Base-by-base conservation (phyloP, 371 early-diverging fungal species). In the Mortierella sp. region DNA sequence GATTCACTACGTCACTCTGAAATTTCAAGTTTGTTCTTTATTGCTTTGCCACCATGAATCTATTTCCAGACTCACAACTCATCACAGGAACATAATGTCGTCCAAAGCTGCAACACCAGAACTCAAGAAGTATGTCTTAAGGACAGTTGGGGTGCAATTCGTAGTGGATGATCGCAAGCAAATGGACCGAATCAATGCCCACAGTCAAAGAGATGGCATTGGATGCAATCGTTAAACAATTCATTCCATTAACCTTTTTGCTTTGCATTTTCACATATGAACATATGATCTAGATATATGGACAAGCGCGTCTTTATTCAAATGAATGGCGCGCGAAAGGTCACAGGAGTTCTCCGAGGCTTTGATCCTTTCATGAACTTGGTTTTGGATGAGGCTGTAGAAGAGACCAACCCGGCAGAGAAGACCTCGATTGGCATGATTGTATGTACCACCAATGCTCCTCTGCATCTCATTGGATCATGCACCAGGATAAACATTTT, bases 331-430 rank as follows among this genome's bases (percentile, higher is more conserved):
- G 91, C 92, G 83, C 91, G 99, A 68, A 91, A 92, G 84, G 96
- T 99, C 26, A 91, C 92, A 49, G 99, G 98, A 59, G 88, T 97
- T 47, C 92, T 99, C 78, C 94, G 98, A 62, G 99, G 99, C 26
- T 99, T 90, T 77, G 99, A 99, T 84, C 96, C 99, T n/a, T 99
- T 98, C 86, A 96, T 98, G 98, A 99, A 99, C 88, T 84, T 99
- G 76, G 98, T 98, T 22, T 84, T 99, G 83, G 98, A 97, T 71
- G 97, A 97, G 61, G 93, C 97, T 57, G 87, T 92, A 35, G 98
- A 98, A 83, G 94, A 94, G 73, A 85, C 92, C 20, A 88, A 90
- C 39, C 90, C 91, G 5, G 88, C 89, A 28, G 92, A 95, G 69
- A 91, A 90, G 68, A 83, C 88, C 43, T 81, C 88, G n/a, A 92